Evolutionary conservation across 2,329 filamentous ascomycete species (phyloP), one percentile per base, ranked within the genome.

Genomic region (Truncatella angustata): DNA sequence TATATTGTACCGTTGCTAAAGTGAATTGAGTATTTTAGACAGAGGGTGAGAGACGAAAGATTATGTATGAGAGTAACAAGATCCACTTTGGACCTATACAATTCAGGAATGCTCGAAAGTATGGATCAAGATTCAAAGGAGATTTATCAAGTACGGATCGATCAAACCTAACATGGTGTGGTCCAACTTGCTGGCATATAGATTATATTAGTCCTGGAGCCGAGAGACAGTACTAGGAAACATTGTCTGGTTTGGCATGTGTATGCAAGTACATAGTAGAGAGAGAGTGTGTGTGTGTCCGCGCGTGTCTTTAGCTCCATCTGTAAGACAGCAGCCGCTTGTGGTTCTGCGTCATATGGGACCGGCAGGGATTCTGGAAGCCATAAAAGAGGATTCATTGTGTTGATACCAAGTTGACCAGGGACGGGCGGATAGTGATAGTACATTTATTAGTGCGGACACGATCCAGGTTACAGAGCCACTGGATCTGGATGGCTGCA

Each of bases 341-440:
- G 59, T 61, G 56, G 62, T 60, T 63, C 66, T 67, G 66, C 65
- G 66, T 68, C 66, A 67, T 64, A 64, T 67, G 66, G 65, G 63
- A 62, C 62, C 60, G 63, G 60, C 64, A 66, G 65, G 66, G 66
- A 65, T 68, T 60, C 60, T 56, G 57, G 58, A 51, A 58, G 63
- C 58, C 59, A 58, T 57, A 58, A 60, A 62, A 60, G 57, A 44
- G 60, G 63, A 57, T 64, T 63, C 63, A 62, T 63, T 63, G 61
- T 18, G 59, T 57, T 54, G 43, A 60, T 61, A 64, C 60, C 59
- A 20, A 23, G 42, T 28, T 16, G 14, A 44, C 20, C 24, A 23
- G 40, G 52, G 48, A 44, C 28, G 48, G 52, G 42, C 48, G 49
- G 49, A 40, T 39, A 44, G 42, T 42, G 53, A 52, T 54, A n/a